These are phyloP conservation scores for Saccharomycopsis phalli DNA, from an alignment of 1,139 yeast species.

Conservation along the genomic window DNA sequence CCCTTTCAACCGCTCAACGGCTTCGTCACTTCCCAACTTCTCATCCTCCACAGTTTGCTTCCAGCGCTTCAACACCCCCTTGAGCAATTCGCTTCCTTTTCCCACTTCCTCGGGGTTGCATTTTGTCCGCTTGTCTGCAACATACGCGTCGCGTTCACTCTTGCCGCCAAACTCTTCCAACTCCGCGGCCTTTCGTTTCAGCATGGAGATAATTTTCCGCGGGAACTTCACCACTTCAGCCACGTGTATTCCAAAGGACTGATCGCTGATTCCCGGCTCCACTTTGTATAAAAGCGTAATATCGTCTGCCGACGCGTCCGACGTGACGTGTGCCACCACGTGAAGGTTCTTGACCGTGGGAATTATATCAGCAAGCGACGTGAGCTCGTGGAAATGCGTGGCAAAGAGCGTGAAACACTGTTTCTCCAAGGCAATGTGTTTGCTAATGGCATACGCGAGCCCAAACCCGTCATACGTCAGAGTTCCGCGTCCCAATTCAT, in stretches of 20 bases:
- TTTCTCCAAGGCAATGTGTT: conserved; percentile 62
- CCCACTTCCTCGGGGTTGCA: conserved; percentile 47
- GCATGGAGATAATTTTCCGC: conserved; percentile 79
- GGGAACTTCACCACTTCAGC: conserved; percentile 96
- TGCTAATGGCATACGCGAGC: conserved; percentile 92
- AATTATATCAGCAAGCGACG: conserved; percentile 59
- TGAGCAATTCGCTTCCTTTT: conserved; percentile 48
- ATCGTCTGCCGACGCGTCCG: conserved; percentile 33
- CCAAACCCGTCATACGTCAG: conserved; percentile 98
- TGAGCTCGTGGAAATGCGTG: conserved; percentile 93
- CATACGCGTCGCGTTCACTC: conserved; percentile 28
- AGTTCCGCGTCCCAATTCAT: conserved; percentile 94
- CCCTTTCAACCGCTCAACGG: conserved; percentile 31
- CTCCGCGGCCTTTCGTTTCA: conserved; percentile 86
- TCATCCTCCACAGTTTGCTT: conserved; percentile 32
- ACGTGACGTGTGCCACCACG: conserved; percentile 85
- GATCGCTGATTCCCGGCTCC: conserved; percentile 86
- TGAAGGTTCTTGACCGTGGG: conserved; percentile 68
- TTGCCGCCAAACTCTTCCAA: conserved; percentile 56
- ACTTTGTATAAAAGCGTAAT: conserved; percentile 85
- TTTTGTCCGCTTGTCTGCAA: conserved; percentile 40
- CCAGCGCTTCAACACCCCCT: conserved; percentile 55
- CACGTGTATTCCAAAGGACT: conserved; percentile 94
- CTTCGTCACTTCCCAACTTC: conserved; percentile 27
- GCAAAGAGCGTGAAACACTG: conserved; percentile 84